Evolutionary conservation across 1,139 yeast genomes (phyloP), one percentile per base, ranked within the genome.

Genomic region (Yamadazyma dendronema): DNA sequence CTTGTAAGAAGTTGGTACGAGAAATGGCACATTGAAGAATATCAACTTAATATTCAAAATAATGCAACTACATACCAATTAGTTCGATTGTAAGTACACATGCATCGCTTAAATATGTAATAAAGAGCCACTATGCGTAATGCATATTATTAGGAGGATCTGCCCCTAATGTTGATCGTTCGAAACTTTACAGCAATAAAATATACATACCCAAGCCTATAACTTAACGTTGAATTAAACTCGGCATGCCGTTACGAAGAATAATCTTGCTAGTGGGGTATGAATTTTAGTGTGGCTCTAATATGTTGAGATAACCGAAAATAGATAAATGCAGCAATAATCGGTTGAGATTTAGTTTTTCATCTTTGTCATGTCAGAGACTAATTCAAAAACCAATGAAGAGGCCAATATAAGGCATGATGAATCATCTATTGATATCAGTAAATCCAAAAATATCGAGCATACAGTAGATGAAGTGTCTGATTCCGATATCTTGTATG

Each of bases 1-100:
- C 42, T 53, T 3, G 65, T 60, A 11, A 41, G 47, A 22, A 51
- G 46, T 13, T 62, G 67, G 67, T 62, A 50, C 45, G 40, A 53
- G 33, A 47, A 53, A 36, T 62, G 67, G 67, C 48, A 52, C 32
- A 61, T 62, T 13, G 67, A 62, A 39, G 61, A 62, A 38, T 61
- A 59, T 37, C 39, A 15, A 7, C 19, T 38, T 16, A 22, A 22
- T 2, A 30, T 38, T 17, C 17, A 4, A 4, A 16, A 33, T 6
- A 14, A 31, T 15, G 21, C 23, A 6, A 15, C 17, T 6, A 8
- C 13, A 5, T 14, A 9, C n/a, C 17, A 14, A n/a, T 27, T 27
- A 9, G 13, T 11, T 7, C 12, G 12, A 5, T 12, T 24, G 11
- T 24, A 24, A 12, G 6, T 19, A 19, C 9, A 19, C 22, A 19